Base-by-base conservation (phyloP, 75 land plant species). In the Cryptomeria japonica region DNA sequence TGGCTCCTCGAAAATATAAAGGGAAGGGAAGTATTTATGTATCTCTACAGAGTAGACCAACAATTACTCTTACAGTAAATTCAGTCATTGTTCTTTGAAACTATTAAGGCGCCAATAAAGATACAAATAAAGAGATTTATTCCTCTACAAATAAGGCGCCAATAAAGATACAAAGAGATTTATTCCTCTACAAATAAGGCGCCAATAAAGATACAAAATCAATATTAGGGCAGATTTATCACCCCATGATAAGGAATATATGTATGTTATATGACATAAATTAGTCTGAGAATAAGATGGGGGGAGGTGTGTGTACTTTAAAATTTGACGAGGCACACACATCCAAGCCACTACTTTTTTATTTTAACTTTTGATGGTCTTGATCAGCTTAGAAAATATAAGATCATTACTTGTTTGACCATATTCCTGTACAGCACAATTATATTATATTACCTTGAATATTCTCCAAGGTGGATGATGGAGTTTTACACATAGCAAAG, bases 291-390 rank as follows among this genome's bases (percentile, higher is more conserved):
- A 64, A 64, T 64, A 25, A 64, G n/a, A 7, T 13, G 22, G 70
- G 5, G 70, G 70, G 70, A 64, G 70, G 70, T 6, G n/a, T 25
- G 0, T 64, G 70, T 64, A 64, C 70, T 25, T 64, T 6, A 25
- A 25, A 64, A 64, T 64, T 25, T 22, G 70, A 64, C 9, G 8
- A 22, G 70, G 70, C 70, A 64, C 70, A 64, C 70, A 22, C 70
- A 64, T 64, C 70, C 70, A 64, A 64, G 70, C 70, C 70, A 64
- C 70, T 64, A 64, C 70, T 64, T 64, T n/a, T 64, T 64, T 64
- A 64, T 64, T 64, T 64, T 22, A 64, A 22, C 70, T 64, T 64
- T 64, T 25, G 70, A 28, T 15, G 58, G 58, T 16, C 18, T 56
- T 56, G 58, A 56, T 64, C 25, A 22, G 6, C 64, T 58, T 22